A percentile compares a stretch with the other conserved stretches of the same genome.
phyloP scores from a whole-genome alignment of 2,329 filamentous ascomycete species.

The Apiospora phragmitis region DNA sequence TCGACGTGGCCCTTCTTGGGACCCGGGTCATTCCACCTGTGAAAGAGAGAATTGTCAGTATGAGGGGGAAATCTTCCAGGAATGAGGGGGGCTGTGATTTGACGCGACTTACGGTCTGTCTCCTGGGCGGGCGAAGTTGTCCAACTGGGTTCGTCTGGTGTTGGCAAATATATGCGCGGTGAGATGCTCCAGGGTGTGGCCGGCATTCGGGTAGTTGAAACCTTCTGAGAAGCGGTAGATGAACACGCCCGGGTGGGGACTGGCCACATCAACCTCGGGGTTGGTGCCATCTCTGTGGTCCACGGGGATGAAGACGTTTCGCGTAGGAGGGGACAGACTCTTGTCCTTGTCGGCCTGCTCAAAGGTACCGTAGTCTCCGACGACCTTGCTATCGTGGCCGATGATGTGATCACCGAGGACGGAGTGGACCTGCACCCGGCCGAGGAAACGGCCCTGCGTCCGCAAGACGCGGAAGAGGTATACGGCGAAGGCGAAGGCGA shows the following conservation, averaged over 20 bases:
- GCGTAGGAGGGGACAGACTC: slow-evolving; percentile 35
- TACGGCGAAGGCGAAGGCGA: slow-evolving; percentile 73
- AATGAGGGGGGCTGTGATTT: neutral
- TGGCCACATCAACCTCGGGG: slow-evolving; percentile 74
- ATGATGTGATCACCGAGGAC: slow-evolving; percentile 75
- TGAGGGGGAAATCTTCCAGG: neutral
- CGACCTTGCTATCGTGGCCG: slow-evolving; percentile 55
- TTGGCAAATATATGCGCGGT: slow-evolving; percentile 65
- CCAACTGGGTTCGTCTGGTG: slow-evolving; percentile 75
- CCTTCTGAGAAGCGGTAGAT: slow-evolving; percentile 95
- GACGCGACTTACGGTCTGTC: slow-evolving; percentile 63
- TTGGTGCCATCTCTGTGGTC: slow-evolving; percentile 90
- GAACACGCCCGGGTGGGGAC: slow-evolving; percentile 88
- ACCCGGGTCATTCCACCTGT: slow-evolving; percentile 83
- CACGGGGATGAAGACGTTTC: slow-evolving; percentile 85
- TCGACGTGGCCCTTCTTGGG: slow-evolving; percentile 55
- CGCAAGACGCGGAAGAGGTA: slow-evolving; percentile 83
- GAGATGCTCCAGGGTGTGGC: slow-evolving; percentile 81
- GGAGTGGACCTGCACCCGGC: slow-evolving; percentile 80
- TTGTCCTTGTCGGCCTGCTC: slow-evolving; percentile 46
- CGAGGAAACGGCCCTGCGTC: slow-evolving; percentile 80
- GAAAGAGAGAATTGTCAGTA: neutral
- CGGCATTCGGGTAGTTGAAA: slow-evolving; percentile 95
- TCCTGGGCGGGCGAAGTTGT: slow-evolving; percentile 63
- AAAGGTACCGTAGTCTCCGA: slow-evolving; percentile 59